These are phyloP conservation scores for Russula olivacea DNA, from an alignment of 768 basidiomycete species.

Conservation along the genomic window DNA sequence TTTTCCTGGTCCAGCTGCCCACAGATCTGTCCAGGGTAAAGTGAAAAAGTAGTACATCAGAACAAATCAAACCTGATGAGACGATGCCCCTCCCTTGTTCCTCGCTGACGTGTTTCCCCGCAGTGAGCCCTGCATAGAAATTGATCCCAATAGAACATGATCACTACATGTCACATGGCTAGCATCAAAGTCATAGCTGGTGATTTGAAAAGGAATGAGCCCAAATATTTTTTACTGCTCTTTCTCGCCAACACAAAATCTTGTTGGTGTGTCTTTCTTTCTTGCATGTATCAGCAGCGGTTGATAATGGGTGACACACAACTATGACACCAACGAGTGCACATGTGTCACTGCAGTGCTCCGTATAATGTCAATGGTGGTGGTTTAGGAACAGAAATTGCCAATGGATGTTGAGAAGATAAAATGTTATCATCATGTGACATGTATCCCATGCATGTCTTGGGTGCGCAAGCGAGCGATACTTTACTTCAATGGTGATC, in stretches of 20 bases:
- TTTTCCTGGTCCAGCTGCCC: constrained; percentile 56
- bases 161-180: constrained; percentile 35
- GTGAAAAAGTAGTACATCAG: neutral
- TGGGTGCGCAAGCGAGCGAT: too few species aligned
- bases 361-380: too few species aligned
- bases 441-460: too few species aligned
- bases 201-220: constrained; percentile 9
- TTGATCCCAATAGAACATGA: constrained; percentile 45
- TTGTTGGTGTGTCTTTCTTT: neutral
- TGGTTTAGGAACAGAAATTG: too few species aligned
- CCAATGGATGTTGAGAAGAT: too few species aligned
- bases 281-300: too few species aligned
- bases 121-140: constrained; percentile 49
- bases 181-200: constrained; percentile 40
- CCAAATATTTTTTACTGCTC: constrained; percentile 20
- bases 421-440: too few species aligned
- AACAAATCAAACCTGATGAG: too few species aligned
- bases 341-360: too few species aligned
- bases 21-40: constrained; percentile 62
- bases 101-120: neutral
- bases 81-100: neutral
- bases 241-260: constrained; percentile 27
- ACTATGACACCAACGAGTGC: too few species aligned
- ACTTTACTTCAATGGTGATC: too few species aligned
- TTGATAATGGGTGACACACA: too few species aligned